A percentile compares a stretch with the other conserved stretches of the same genome.
These are phyloP conservation scores for Fusarium sp. DNA, from an alignment of 2,329 filamentous ascomycete genomes.

Conservation along the genomic window DNA sequence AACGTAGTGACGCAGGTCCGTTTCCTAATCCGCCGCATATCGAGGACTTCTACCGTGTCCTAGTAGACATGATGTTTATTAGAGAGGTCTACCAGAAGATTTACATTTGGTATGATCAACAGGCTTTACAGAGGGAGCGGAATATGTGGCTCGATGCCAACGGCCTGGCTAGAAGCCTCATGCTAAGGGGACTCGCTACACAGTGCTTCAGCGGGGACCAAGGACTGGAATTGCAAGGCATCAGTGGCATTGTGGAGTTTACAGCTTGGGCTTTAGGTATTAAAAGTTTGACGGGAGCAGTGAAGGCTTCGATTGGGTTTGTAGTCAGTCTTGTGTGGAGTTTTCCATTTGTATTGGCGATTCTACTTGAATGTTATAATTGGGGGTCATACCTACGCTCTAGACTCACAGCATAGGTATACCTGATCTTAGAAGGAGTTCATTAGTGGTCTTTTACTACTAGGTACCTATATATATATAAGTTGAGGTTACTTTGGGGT, in stretches of 20 bases:
- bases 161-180: slow-evolving; percentile 46
- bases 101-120: slow-evolving; percentile 24
- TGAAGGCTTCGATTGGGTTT: background rate
- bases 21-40: background rate
- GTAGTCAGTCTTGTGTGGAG: background rate
- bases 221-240: background rate
- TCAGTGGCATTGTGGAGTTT: background rate
- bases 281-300: background rate
- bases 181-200: slow-evolving; percentile 37
- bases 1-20: background rate
- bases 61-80: slow-evolving; percentile 19
- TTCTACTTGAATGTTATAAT: background rate
- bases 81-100: background rate
- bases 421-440: background rate
- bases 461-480: background rate
- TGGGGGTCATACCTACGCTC: background rate
- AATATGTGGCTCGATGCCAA: slow-evolving; percentile 50
- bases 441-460: background rate
- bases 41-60: background rate
- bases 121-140: slow-evolving; percentile 40
- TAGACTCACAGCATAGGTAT: background rate
- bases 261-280: background rate
- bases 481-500: background rate
- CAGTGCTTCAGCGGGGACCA: slow-evolving; percentile 18
- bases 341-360: background rate